Evolutionary conservation across 179 eudicot species (phyloP).

Genomic region (Camellia oleifera): DNA sequence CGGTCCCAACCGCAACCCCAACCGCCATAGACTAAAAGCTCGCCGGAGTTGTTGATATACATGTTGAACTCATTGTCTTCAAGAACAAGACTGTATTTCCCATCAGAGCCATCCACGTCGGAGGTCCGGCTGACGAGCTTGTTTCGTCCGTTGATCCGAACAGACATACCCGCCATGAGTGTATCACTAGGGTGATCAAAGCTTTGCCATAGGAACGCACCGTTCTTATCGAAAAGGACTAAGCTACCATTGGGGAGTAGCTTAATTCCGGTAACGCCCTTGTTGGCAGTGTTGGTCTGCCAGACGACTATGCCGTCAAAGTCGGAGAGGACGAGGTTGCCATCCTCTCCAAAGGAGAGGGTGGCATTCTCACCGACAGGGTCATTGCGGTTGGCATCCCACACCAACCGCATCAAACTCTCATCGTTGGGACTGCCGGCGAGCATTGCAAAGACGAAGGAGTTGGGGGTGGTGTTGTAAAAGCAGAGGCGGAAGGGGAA

Average conservation of each 20-base stretch:
- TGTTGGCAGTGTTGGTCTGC: slow-evolving; percentile 23
- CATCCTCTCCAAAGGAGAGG: slow-evolving; percentile 17
- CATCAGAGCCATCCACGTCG: neutral
- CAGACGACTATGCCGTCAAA: slow-evolving; percentile 20
- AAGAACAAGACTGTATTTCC: slow-evolving; percentile 4
- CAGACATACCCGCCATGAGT: slow-evolving; percentile 14
- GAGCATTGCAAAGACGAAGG: slow-evolving; percentile 8
- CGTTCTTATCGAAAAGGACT: slow-evolving; percentile 4
- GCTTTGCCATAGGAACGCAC: slow-evolving; percentile 19
- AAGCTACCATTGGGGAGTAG: slow-evolving; percentile 17
- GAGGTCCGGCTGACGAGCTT: slow-evolving; percentile 14
- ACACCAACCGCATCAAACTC: slow-evolving; percentile 25
- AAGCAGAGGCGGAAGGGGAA: slow-evolving; percentile 16
- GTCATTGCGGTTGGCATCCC: slow-evolving; percentile 23
- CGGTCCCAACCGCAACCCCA: neutral
- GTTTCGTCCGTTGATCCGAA: slow-evolving; percentile 8
- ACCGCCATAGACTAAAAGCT: neutral
- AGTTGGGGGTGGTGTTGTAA: slow-evolving; percentile 23
- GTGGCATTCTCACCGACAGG: slow-evolving; percentile 25
- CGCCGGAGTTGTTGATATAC: slow-evolving; percentile 1
- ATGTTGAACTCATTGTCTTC: neutral
- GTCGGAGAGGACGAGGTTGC: slow-evolving; percentile 23
- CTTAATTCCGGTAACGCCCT: slow-evolving; percentile 13
- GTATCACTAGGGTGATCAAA: slow-evolving; percentile 21
- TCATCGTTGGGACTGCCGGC: slow-evolving; percentile 7